Evolutionary conservation across 352 stramenopile genomes (phyloP).

Genomic region (Aphanomyces astaci): DNA sequence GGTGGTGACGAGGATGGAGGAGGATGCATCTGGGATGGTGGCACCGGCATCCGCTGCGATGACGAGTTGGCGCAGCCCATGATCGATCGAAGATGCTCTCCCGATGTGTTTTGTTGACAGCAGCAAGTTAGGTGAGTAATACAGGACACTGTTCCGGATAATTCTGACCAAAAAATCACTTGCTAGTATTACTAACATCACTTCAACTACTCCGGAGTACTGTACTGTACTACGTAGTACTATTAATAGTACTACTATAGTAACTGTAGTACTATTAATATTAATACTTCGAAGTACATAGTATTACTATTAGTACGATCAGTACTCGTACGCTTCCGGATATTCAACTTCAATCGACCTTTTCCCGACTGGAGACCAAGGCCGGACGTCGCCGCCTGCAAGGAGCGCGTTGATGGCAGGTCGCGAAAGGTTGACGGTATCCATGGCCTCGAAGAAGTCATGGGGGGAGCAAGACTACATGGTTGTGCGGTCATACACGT

Average conservation of each 20-base stretch:
- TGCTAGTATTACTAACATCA: too few species aligned
- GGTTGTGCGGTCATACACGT: not conserved
- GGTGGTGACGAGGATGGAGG: not conserved
- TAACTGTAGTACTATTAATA: too few species aligned
- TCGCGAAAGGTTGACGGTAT: slow-evolving; percentile 56
- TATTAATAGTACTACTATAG: too few species aligned
- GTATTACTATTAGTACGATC: not conserved
- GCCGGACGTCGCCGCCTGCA: slow-evolving; percentile 39
- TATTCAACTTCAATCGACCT: slow-evolving; percentile 55
- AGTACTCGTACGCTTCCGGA: slow-evolving; percentile 66
- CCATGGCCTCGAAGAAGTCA: slow-evolving; percentile 60
- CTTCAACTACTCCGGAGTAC: too few species aligned
- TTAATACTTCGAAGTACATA: too few species aligned
- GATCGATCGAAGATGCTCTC: not conserved
- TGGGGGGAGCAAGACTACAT: slow-evolving; percentile 42
- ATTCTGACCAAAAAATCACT: too few species aligned
- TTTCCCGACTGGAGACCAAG: slow-evolving; percentile 64
- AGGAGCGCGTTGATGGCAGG: slow-evolving; percentile 62
- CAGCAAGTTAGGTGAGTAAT: not conserved
- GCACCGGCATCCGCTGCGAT: not conserved
- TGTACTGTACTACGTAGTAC: too few species aligned
- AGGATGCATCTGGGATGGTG: not conserved
- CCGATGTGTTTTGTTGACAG: not conserved
- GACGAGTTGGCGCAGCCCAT: slow-evolving; percentile 1
- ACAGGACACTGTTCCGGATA: not conserved